phyloP scores from a whole-genome alignment of 495 filamentous ascomycete species.

The Penicillium mononematosum region DNA sequence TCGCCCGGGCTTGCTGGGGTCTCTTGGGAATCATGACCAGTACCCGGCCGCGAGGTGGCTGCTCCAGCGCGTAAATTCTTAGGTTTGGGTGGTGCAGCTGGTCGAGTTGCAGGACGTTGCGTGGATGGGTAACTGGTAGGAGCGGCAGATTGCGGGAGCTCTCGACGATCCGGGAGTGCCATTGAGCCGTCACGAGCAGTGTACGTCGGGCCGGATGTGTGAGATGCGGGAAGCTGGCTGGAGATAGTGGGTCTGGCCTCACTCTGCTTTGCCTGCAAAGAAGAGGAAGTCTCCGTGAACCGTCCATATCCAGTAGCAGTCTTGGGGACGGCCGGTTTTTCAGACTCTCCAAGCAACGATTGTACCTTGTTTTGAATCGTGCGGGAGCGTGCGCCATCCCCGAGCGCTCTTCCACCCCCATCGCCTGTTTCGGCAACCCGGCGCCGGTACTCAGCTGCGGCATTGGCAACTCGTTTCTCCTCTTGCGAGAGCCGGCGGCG shows the following conservation, averaged over 20 bases:
- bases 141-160: constrained; percentile 22
- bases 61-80: constrained; percentile 53
- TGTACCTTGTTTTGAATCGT: constrained; percentile 91
- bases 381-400: constrained; percentile 56
- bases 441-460: constrained; percentile 85
- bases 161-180: constrained; percentile 18
- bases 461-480: constrained; percentile 86
- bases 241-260: constrained; percentile 15
- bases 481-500: constrained; percentile 79
- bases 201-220: constrained; percentile 24
- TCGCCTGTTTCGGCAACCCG: constrained; percentile 65
- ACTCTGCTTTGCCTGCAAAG: constrained; percentile 45
- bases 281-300: constrained; percentile 59
- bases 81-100: constrained; percentile 60
- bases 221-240: constrained; percentile 14
- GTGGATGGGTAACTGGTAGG: constrained; percentile 25
- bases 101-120: constrained; percentile 35
- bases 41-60: constrained; percentile 22
- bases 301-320: constrained; percentile 88
- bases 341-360: constrained; percentile 77
- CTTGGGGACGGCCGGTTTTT: constrained; percentile 58
- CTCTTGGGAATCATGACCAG: constrained; percentile 25
- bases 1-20: constrained; percentile 39
- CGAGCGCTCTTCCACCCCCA: constrained; percentile 49
- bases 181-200: constrained; percentile 17